Evolutionary conservation across 2,329 filamentous ascomycete genomes (phyloP).

Genomic region (Colletotrichum chlorophyti): DNA sequence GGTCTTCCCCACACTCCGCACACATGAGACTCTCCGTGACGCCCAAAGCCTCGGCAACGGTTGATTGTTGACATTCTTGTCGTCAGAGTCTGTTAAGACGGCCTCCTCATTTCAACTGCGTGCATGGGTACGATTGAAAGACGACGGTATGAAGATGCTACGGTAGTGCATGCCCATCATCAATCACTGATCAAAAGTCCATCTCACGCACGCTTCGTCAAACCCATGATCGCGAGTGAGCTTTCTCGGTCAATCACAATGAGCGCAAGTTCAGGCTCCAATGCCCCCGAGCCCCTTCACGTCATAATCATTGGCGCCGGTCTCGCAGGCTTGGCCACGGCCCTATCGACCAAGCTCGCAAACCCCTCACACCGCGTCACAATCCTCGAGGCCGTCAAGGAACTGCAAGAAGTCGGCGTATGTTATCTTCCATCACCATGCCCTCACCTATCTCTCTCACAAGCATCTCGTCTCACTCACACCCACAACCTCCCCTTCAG

Average conservation of each 20-base stretch:
- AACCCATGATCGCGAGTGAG: not conserved
- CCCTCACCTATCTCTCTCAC: too few relatives aligned
- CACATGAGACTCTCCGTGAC: slow-evolving; percentile 10
- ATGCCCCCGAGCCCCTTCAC: slow-evolving; percentile 1
- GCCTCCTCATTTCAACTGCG: not conserved
- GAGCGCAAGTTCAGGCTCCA: not conserved
- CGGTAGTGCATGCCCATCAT: too few relatives aligned
- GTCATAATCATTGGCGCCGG: slow-evolving; percentile 26
- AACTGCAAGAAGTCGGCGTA: slow-evolving; percentile 31
- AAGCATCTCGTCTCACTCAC: not conserved
- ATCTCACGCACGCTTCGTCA: too few relatives aligned
- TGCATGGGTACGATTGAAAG: too few relatives aligned
- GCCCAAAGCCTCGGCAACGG: not conserved
- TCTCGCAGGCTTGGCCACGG: slow-evolving; percentile 22
- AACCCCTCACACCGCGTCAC: slow-evolving; percentile 28
- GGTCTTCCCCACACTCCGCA: slow-evolving; percentile 28
- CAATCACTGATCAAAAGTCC: too few relatives aligned
- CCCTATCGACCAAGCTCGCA: slow-evolving; percentile 21
- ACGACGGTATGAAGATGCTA: too few relatives aligned
- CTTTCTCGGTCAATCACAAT: not conserved
- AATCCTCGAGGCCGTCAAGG: slow-evolving; percentile 30
- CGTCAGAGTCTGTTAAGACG: not conserved
- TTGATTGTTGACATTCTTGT: not conserved
- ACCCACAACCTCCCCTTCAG: slow-evolving; percentile 7
- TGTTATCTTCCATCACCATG: not conserved